Base-by-base conservation (phyloP, 2,329 filamentous ascomycete species). In the Cercospora brassicicola region DNA sequence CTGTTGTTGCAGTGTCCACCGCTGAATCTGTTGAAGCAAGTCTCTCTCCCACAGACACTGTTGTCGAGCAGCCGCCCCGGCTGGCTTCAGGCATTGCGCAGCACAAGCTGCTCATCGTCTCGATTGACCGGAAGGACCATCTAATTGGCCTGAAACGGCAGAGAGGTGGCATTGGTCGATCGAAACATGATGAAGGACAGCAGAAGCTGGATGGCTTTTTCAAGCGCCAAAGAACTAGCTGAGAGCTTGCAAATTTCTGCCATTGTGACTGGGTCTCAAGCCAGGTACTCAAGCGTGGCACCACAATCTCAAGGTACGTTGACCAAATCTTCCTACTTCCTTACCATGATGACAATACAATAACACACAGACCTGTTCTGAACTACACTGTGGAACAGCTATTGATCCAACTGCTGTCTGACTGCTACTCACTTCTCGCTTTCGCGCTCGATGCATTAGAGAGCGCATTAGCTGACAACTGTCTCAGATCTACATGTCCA, bases 171-270 rank as follows among this genome's bases (percentile, higher is more conserved):
- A 91, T 97, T 66, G 93, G 93, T 64, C 95, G 90, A 73, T 85
- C 91, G 45, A 85, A 86, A 65, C 89, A 92, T 76, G 93, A 97
- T 77, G 84, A 87, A 10, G 88, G 85, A 57, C 94, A 97, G 78
- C 89, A 86, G 75, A 92, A 86, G 18, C 86, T 97, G 73, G 88
- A 92, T 56, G 86, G 86, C 0, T 97, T 95, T 81, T 94, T 97
- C 79, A 89, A 68, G 75, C 72, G 72, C 33, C 73, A 74, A 61
- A 69, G 73, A 53, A 73, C 61, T 23, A 60, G 57, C 59, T 76
- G 74, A 76, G 26, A 36, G 18, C 4, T 42, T n/a, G 1, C 2
- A 42, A 3, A 42, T n/a, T 42, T 2, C 36, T 42, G 15, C n/a
- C 36, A 42, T n/a, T 42, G 0, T 9, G 36, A 42, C 36, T n/a